Evolutionary conservation across 2,329 filamentous ascomycete genomes (phyloP).

Genomic region (Fusarium nodosum): DNA sequence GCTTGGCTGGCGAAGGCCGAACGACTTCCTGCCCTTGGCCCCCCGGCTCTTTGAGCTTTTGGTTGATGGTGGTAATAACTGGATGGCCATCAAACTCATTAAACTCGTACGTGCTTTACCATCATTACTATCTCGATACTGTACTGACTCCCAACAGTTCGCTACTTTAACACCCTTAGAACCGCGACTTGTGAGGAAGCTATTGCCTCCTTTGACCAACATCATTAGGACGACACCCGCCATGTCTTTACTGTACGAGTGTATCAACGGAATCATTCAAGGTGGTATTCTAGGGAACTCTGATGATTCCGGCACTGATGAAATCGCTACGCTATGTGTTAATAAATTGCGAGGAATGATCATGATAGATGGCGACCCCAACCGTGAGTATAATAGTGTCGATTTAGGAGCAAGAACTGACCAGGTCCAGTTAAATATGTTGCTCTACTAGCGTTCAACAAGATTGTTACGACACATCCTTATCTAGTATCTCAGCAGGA

Average conservation of each 20-base stretch:
- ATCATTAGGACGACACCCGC: slow-evolving; percentile 95
- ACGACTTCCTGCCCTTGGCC: slow-evolving; percentile 92
- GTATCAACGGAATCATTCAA: slow-evolving; percentile 98
- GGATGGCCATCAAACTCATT: slow-evolving; percentile 99
- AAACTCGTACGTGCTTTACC: slow-evolving; percentile 76
- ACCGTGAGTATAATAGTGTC: slow-evolving; percentile 70
- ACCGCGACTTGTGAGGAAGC: slow-evolving; percentile 89
- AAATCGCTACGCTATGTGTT: slow-evolving; percentile 92
- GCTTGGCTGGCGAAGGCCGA: slow-evolving; percentile 90
- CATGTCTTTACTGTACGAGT: slow-evolving; percentile 98
- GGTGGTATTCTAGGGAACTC: slow-evolving; percentile 90
- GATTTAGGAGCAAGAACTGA: slow-evolving; percentile 29
- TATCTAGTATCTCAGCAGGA: slow-evolving; percentile 91
- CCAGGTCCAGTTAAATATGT: slow-evolving; percentile 87
- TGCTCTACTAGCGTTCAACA: slow-evolving; percentile 93
- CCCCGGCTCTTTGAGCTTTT: slow-evolving; percentile 92
- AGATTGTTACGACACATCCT: slow-evolving; percentile 90
- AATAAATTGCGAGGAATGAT: slow-evolving; percentile 95
- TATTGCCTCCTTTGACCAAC: slow-evolving; percentile 89
- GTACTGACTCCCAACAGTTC: slow-evolving; percentile 72
- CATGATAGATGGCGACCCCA: slow-evolving; percentile 91
- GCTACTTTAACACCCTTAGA: slow-evolving; percentile 93
- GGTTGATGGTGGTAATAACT: slow-evolving; percentile 94
- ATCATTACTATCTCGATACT: neutral
- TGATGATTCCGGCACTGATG: slow-evolving; percentile 86